A percentile compares a stretch with the other conserved stretches of the same genome.
Conservation (phyloP, 2,329 filamentous ascomycete genomes). For the Colletotrichum navitas region DNA sequence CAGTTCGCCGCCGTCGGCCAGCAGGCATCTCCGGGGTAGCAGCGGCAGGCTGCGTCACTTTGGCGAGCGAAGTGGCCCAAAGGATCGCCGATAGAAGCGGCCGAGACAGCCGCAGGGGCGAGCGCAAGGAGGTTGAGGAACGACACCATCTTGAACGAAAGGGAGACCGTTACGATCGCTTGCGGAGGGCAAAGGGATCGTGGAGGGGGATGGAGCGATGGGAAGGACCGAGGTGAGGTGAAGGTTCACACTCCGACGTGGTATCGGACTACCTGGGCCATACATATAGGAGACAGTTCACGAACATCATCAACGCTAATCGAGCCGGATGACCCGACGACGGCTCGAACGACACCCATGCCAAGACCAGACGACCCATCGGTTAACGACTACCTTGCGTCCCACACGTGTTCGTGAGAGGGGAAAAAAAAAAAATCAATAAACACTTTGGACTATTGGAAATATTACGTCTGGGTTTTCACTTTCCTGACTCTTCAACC, state of each 20-base stretch:
- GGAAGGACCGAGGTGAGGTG: constrained; percentile 19
- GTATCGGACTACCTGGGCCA: constrained; percentile 2
- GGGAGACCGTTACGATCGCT: constrained; percentile 4
- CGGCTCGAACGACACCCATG: constrained; percentile 31
- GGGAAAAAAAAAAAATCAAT: neutral
- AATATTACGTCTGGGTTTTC: constrained; percentile 1
- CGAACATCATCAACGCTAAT: constrained; percentile 10
- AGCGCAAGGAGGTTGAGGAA: constrained; percentile 32
- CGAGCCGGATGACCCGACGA: constrained; percentile 12
- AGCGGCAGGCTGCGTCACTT: constrained; percentile 54
- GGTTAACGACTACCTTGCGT: constrained; percentile 10
- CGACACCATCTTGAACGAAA: constrained; percentile 32
- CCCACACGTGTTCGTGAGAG: neutral
- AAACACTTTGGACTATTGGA: constrained; percentile 28
- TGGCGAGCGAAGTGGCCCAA: constrained; percentile 4
- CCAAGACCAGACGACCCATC: constrained; percentile 12
- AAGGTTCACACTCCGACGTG: constrained; percentile 6
- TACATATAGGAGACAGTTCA: constrained; percentile 25
- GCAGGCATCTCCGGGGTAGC: constrained; percentile 63
- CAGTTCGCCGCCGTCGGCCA: constrained; percentile 64
- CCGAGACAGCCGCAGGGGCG: constrained; percentile 33
- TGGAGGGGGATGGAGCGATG: neutral
- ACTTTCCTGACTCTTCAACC: constrained; percentile 29
- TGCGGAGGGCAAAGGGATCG: neutral
- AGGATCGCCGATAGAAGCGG: constrained; percentile 20